Evolutionary conservation across 2,329 filamentous ascomycete genomes (phyloP), one percentile per base, ranked within the genome.

Genomic region (Botrytis medusae): DNA sequence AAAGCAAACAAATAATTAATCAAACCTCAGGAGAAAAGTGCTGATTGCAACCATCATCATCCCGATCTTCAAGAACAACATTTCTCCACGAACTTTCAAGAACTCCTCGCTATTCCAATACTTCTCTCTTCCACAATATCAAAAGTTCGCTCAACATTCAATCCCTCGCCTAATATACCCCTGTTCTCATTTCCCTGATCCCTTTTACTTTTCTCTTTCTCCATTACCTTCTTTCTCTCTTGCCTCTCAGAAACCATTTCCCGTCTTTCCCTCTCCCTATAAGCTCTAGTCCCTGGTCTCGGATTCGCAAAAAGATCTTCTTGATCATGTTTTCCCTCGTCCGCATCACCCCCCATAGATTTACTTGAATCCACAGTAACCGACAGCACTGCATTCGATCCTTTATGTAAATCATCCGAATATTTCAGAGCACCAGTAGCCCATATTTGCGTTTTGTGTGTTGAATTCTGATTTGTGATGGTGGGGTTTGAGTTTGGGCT

Each of bases 211-310:
- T 14, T 18, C 51, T 54, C 12, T 3, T 22, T 22, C 37, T 44
- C 62, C n/a, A 5, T 46, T 7, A 10, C 51, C 5, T 7, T 63
- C 54, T 40, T n/a, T 16, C 12, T 34, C 7, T 4, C 44, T 20
- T 63, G 40, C 20, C 25, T 57, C 59, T 64, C 44, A 0, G 4
- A 37, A 25, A 54, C 3, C 37, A 40, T 69, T 20, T 74, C 74
- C 9, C 75, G 64, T 29, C 74, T 71, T 65, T 77, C 76, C 1
- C 75, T 69, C 68, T 79, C 78, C 7, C 76, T 75, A 59, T 78
- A 79, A 34, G 75, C 76, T 18, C 77, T 44, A 1, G 76, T 77
- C 5, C 78, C 78, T 22, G 32, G 46, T 34, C 42, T 67, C 2
- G n/a, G 64, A 25, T 34, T 74, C 69, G 60, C 72, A 59, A 32